Evolutionary conservation across 164 flowering plant genomes (phyloP), one percentile per base, ranked within the genome.

Genomic region (Magnolia changhungtana): DNA sequence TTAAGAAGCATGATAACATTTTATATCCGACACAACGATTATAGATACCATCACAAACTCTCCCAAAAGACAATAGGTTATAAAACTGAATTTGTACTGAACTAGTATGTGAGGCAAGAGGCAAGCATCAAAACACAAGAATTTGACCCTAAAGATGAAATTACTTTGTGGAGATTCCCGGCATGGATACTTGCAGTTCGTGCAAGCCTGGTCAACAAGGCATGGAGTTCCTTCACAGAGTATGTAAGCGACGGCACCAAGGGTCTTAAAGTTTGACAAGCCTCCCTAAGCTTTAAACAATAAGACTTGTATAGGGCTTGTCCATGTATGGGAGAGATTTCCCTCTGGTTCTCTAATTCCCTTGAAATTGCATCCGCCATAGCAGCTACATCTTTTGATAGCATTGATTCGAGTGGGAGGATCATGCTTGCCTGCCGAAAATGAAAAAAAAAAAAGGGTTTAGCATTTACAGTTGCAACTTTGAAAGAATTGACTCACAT

Each of bases 261-360:
- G 37, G 95, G 91, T 83, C 84, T 89, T 66, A 91, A 81, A 65
- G 84, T 69, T 77, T 87, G 91, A 80, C 77, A 85, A 77, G 93
- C 89, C 80, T 96, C 98, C 80, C 86, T 84, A 55, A 90, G 79
- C 83, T 88, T 89, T 77, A 79, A 72, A 79, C 78, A 81, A 76
- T 95, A 95, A 73, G 98, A 93, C 83, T 91, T 97, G 77, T 88
- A 91, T 73, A 93, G 89, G 59, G 98, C 98, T 85, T 95, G 96
- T 67, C 99, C 99, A 83, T 95, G 99, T 78, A 91, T 89, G 20
- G 90, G 93, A 80, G 96, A 86, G 71, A 92, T 87, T 78, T 91
- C 97, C 82, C 78, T 78, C 73, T 84, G 87, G 80, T 83, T 88
- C 80, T 92, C 99, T 76, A 79, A 86, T 81, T 92, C 96, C 77